Percentiles rank a stretch among this genome's conserved stretches.
Evolutionary conservation across 331 rosid genomes (phyloP).

Genomic region (Pyracantha coccinea): DNA sequence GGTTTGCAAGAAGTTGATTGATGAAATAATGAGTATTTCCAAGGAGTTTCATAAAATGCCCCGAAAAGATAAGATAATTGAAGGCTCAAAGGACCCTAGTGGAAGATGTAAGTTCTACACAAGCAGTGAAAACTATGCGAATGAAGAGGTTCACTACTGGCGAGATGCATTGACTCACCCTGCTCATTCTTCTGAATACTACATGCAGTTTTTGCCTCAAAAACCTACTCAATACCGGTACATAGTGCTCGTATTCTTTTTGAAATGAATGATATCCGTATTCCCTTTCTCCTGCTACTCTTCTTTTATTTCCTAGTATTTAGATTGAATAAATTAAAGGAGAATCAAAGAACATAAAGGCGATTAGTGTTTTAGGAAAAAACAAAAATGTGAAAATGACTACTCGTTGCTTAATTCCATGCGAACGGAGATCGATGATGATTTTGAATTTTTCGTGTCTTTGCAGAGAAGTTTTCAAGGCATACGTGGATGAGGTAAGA

Average conservation of each 20-base stretch:
- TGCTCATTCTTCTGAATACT: slow-evolving; percentile 34
- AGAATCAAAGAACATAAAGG: background rate
- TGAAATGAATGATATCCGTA: background rate
- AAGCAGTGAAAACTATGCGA: slow-evolving; percentile 38
- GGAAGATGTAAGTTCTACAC: slow-evolving; percentile 45
- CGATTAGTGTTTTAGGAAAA: background rate
- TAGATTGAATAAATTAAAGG: background rate
- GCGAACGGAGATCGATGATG: background rate
- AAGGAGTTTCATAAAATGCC: slow-evolving; percentile 45
- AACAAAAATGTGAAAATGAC: background rate
- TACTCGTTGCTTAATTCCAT: background rate
- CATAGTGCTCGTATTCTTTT: background rate
- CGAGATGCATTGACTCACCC: slow-evolving; percentile 52
- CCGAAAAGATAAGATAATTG: slow-evolving; percentile 20
- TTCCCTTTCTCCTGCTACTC: background rate
- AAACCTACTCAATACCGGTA: slow-evolving; percentile 57
- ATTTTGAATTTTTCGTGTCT: background rate
- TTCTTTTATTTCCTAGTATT: background rate
- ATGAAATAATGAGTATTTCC: slow-evolving; percentile 25
- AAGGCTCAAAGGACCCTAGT: slow-evolving; percentile 34
- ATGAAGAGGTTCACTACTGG: slow-evolving; percentile 40
- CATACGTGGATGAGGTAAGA: slow-evolving; percentile 29
- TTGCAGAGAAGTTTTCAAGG: slow-evolving; percentile 35
- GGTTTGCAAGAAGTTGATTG: slow-evolving; percentile 24
- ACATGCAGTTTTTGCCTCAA: slow-evolving; percentile 50